phyloP scores from a whole-genome alignment of 1,284 basidiomycete species.

The Polyporus tsugae region DNA sequence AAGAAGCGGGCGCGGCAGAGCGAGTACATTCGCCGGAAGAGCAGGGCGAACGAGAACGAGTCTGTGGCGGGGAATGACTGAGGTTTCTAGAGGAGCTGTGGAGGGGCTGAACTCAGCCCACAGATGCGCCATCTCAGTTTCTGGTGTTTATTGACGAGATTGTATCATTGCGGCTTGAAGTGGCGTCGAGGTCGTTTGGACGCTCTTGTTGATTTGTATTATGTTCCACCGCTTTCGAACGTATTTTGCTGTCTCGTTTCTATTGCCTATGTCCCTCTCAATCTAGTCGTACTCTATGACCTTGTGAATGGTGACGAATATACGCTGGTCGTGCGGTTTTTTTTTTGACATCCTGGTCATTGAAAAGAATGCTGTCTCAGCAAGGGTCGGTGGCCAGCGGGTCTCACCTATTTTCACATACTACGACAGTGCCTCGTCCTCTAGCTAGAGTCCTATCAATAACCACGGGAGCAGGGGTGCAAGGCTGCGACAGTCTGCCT shows the following conservation, averaged over 20 bases:
- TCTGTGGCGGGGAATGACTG: conserved; percentile 8
- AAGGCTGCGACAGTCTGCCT: conserved; percentile 11
- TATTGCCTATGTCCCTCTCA: not conserved
- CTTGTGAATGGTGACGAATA: conserved; percentile 7
- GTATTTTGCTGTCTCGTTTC: conserved; percentile 18
- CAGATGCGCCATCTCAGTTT: not conserved
- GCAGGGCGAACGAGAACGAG: conserved; percentile 33
- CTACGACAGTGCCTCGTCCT: not conserved
- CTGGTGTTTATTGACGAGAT: conserved; percentile 5
- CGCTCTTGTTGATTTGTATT: conserved; percentile 25
- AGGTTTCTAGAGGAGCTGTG: not conserved
- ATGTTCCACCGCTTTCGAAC: not conserved
- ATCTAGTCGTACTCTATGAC: conserved; percentile 16
- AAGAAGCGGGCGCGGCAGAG: conserved; percentile 75
- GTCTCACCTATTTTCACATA: not conserved
- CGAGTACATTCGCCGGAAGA: conserved; percentile 56
- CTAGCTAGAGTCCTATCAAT: not conserved
- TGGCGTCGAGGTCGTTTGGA: not conserved
- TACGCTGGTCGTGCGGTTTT: conserved; percentile 9
- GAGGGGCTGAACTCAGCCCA: not conserved
- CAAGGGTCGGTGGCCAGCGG: not conserved
- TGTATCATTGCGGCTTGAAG: not conserved
- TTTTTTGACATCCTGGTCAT: not conserved
- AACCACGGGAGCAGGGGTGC: not conserved
- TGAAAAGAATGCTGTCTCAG: not conserved